phyloP scores from a whole-genome alignment of 2,329 filamentous ascomycete species.

The Stagonosporopsis cucurbitacearum region DNA sequence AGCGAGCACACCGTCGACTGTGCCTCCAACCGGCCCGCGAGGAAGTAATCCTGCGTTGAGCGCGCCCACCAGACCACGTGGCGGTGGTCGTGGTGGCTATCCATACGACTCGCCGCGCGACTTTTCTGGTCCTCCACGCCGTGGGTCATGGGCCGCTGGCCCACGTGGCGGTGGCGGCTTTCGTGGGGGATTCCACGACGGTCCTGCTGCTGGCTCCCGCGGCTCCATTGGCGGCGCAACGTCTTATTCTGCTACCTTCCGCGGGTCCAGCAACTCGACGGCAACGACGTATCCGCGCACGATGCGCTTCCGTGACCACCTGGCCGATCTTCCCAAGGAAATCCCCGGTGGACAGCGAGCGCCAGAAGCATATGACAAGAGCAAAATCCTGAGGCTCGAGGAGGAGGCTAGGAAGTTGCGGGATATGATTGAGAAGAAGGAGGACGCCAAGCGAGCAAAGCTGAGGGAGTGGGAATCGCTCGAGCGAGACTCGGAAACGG shows the following conservation, averaged over 20 bases:
- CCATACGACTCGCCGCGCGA: slow-evolving; percentile 47
- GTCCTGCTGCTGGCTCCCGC: slow-evolving; percentile 46
- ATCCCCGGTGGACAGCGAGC: slow-evolving; percentile 54
- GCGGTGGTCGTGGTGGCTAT: slow-evolving; percentile 52
- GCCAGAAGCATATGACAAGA: slow-evolving; percentile 52
- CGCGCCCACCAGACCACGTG: slow-evolving; percentile 50
- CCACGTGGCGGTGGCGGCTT: slow-evolving; percentile 41
- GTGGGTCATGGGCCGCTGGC: slow-evolving; percentile 45
- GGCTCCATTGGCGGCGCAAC: slow-evolving; percentile 36
- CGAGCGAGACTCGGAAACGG: slow-evolving; percentile 53
- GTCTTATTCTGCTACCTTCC: slow-evolving; percentile 47
- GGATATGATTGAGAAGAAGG: slow-evolving; percentile 55
- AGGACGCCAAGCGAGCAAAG: slow-evolving; percentile 52
- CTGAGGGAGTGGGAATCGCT: slow-evolving; percentile 56
- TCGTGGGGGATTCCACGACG: slow-evolving; percentile 28
- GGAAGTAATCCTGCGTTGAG: slow-evolving; percentile 46
- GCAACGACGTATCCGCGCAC: slow-evolving; percentile 56
- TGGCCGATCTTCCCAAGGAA: slow-evolving; percentile 54
- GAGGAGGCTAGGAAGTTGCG: slow-evolving; percentile 56
- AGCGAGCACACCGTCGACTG: slow-evolving; percentile 35
- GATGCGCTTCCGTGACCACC: slow-evolving; percentile 53
- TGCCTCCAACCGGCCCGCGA: slow-evolving; percentile 46
- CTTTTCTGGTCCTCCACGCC: slow-evolving; percentile 42
- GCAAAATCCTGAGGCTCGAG: slow-evolving; percentile 54
- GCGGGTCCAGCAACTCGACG: slow-evolving; percentile 52